Evolutionary conservation across 768 basidiomycete species (phyloP).

Genomic region (Lactarius sp.): DNA sequence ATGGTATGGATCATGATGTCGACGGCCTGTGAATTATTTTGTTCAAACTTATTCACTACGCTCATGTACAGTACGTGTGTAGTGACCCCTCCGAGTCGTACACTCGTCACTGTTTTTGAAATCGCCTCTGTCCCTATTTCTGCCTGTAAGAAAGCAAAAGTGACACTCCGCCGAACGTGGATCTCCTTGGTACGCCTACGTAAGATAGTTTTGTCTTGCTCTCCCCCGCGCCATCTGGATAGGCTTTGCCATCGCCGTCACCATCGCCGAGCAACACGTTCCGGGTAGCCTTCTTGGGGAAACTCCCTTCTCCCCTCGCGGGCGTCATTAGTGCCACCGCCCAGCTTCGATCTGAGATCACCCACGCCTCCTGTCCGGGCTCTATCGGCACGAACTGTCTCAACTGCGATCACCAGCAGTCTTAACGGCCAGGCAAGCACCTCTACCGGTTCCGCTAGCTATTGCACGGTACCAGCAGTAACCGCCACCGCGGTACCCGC

Average conservation of each 20-base stretch:
- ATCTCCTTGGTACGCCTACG: conserved; percentile 12
- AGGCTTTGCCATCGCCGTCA: neutral
- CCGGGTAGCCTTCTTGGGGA: neutral
- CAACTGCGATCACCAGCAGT: neutral
- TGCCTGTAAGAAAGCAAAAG: neutral
- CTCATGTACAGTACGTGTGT: conserved; percentile 32
- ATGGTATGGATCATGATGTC: too few species aligned
- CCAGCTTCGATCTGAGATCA: neutral
- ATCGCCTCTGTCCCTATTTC: conserved; percentile 15
- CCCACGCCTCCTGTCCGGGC: neutral
- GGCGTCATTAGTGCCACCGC: neutral
- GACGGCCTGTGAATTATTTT: too few species aligned
- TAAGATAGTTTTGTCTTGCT: neutral
- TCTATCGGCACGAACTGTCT: conserved; percentile 3
- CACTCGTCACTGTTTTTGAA: conserved; percentile 16
- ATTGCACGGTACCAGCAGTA: neutral
- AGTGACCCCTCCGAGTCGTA: conserved; percentile 51
- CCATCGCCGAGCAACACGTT: neutral
- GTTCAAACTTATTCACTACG: too few species aligned
- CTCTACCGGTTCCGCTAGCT: conserved; percentile 9
- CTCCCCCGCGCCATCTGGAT: neutral
- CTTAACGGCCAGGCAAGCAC: neutral
- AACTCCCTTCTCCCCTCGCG: neutral
- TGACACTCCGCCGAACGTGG: conserved; percentile 6
- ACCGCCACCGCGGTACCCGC: conserved; percentile 1